Conservation (phyloP, 768 basidiomycete species). For the Cystoderma amianthinum region DNA sequence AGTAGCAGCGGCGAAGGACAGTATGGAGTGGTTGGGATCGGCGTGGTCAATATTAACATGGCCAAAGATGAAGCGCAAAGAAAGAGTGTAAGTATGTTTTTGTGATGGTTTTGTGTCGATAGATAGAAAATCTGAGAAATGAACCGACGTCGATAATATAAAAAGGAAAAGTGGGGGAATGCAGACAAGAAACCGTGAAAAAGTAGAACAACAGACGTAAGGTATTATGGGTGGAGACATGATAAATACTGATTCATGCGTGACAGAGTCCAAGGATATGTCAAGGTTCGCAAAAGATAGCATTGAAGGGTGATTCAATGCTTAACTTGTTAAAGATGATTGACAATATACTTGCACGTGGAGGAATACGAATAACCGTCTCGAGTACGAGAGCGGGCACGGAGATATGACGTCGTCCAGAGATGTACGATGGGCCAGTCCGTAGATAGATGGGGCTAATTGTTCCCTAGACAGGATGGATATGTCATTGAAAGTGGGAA, state of each 20-base stretch:
- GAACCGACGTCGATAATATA: conserved; percentile 11
- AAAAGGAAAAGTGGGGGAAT: conserved; percentile 19
- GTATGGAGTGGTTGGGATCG: conserved; percentile 6
- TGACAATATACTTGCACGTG: background rate
- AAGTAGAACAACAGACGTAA: conserved; percentile 13
- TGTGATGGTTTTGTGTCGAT: conserved; percentile 37
- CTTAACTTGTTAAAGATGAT: background rate
- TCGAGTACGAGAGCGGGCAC: background rate
- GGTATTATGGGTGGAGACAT: conserved; percentile 22
- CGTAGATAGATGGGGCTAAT: conserved; percentile 20
- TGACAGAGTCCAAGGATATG: background rate
- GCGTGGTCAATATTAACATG: conserved; percentile 9
- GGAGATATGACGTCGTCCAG: background rate
- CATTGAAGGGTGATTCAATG: background rate
- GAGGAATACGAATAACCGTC: background rate
- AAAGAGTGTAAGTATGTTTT: conserved; percentile 38
- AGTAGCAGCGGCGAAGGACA: conserved; percentile 5
- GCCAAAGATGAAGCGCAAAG: conserved; percentile 27
- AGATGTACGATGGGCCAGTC: conserved; percentile 18
- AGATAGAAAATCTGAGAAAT: too few relatives aligned
- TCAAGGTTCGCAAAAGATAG: background rate
- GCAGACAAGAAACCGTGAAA: conserved; percentile 24
- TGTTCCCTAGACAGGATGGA: conserved; percentile 52
- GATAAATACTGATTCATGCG: conserved; percentile 23
- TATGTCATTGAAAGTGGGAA: conserved; percentile 44